Evolutionary conservation across 2,329 filamentous ascomycete species (phyloP), one percentile per base, ranked within the genome.

Genomic region (Fusarium sp.): DNA sequence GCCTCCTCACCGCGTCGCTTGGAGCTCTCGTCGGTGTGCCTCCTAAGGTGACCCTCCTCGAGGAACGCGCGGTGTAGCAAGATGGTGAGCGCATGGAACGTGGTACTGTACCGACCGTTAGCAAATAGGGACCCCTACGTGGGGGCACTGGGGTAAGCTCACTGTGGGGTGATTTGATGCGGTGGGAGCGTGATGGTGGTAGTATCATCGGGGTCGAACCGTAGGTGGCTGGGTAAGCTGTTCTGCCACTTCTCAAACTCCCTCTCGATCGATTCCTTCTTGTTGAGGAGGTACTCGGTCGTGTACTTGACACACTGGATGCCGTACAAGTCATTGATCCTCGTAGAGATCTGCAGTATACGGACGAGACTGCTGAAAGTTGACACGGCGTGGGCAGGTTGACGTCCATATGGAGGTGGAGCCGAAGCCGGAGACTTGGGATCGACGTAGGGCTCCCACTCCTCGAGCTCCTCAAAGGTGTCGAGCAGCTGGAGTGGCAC

Each of bases 41-140:
- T 72, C 14, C 77, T 71, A 5, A 81, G 77, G 37, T 81, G 79
- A 37, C 80, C 80, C 32, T 80, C 76, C 32, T 81, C 81, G 0
- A 86, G 80, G 71, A 87, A 86, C 1, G 85, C 84, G 1, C 85
- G 83, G 66, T 87, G 84, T 11, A 87, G 80, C 0, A 87, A 78
- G 54, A 87, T 86, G 11, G 82, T 80, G 14, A 87, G 80, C 6
- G 84, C 82, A 68, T 86, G 79, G 70, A 85, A 87, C 9, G 80
- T 82, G 18, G 80, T 80, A 35, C 80, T 75, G 52, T 16, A 34
- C 1, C 56, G 57, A 48, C 32, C 52, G 35, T 76, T 48, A 78
- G 72, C 16, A 61, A 66, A 14, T 1, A 8, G 6, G 9, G 48
- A 52, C n/a, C 8, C 50, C 25, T 20, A 18, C 60, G 54, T 59